phyloP scores from a whole-genome alignment of 2,329 filamentous ascomycete species.

The Diplodia intermedia region DNA sequence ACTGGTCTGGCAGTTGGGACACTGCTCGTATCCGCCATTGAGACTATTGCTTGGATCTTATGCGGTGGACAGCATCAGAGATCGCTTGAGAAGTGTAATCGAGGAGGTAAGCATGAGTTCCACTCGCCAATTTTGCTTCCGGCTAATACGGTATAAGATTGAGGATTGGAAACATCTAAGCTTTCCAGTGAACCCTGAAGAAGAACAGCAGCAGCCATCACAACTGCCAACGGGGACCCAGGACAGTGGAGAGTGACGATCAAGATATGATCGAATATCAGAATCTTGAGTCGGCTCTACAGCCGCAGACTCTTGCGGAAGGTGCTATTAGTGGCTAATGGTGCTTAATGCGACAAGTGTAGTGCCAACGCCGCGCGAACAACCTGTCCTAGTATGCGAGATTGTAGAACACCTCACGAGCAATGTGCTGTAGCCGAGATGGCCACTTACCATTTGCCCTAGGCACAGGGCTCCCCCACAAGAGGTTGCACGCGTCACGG shows the following conservation, averaged over 20 bases:
- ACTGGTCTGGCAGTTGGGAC: slow-evolving; percentile 89
- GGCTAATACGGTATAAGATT: slow-evolving; percentile 37
- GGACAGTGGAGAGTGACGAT: slow-evolving; percentile 16
- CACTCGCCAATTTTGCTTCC: neutral
- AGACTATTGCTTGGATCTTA: slow-evolving; percentile 88
- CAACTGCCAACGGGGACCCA: neutral
- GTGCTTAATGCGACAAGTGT: neutral
- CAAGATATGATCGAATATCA: neutral
- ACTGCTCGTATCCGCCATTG: slow-evolving; percentile 92
- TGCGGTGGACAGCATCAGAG: slow-evolving; percentile 93
- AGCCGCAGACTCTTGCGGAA: neutral
- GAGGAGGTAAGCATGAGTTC: slow-evolving; percentile 72
- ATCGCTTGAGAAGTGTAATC: slow-evolving; percentile 86
- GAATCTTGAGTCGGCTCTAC: neutral
- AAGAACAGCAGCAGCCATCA: slow-evolving; percentile 33
- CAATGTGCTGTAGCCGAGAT: neutral
- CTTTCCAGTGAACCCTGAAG: slow-evolving; percentile 60
- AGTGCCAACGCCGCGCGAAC: neutral
- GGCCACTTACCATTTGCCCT: neutral
- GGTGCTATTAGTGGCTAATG: neutral
- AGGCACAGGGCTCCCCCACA: neutral
- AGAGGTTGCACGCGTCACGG: neutral
- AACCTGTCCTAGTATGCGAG: neutral
- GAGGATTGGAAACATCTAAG: slow-evolving; percentile 92
- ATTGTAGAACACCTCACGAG: neutral